These are phyloP conservation scores for Dothistroma septosporum DNA, from an alignment of 2,329 filamentous ascomycete genomes.

Conservation along the genomic window DNA sequence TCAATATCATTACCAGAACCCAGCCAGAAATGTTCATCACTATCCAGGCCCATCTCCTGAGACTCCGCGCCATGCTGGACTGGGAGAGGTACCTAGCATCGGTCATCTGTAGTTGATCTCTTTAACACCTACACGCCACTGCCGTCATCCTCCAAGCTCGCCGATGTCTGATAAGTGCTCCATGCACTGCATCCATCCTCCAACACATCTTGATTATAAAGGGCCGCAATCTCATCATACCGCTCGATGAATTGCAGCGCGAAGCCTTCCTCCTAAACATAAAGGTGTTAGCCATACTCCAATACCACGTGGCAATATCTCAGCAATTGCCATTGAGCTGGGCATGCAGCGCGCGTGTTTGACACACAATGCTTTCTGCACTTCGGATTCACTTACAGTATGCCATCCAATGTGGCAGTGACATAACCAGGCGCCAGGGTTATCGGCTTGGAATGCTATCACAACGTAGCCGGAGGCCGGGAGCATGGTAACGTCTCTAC, in stretches of 20 bases:
- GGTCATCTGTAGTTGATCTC: neutral
- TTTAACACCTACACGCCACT: constrained; percentile 6
- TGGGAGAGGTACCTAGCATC: neutral
- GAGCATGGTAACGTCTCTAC: constrained; percentile 34
- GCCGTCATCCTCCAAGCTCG: constrained; percentile 3
- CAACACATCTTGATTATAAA: constrained; percentile 12
- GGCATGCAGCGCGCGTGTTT: neutral
- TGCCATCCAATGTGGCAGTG: constrained; percentile 34
- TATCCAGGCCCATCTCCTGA: neutral
- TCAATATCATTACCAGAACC: neutral
- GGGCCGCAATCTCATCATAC: constrained; percentile 14
- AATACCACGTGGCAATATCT: neutral
- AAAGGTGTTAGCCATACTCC: neutral
- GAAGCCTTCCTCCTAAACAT: constrained; percentile 24
- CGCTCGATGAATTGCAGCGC: constrained; percentile 29
- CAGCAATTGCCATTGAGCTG: neutral
- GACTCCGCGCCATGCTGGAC: neutral
- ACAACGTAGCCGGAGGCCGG: constrained; percentile 34
- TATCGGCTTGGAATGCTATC: constrained; percentile 34
- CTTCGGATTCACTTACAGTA: constrained; percentile 8
- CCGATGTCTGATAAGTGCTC: neutral
- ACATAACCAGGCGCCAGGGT: constrained; percentile 33
- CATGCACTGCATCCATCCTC: constrained; percentile 9
- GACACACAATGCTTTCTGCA: neutral
- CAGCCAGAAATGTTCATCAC: neutral